A percentile compares a stretch with the other conserved stretches of the same genome.
Conservation (phyloP, 2,329 filamentous ascomycete genomes). For the Penicillium verrucosum region DNA sequence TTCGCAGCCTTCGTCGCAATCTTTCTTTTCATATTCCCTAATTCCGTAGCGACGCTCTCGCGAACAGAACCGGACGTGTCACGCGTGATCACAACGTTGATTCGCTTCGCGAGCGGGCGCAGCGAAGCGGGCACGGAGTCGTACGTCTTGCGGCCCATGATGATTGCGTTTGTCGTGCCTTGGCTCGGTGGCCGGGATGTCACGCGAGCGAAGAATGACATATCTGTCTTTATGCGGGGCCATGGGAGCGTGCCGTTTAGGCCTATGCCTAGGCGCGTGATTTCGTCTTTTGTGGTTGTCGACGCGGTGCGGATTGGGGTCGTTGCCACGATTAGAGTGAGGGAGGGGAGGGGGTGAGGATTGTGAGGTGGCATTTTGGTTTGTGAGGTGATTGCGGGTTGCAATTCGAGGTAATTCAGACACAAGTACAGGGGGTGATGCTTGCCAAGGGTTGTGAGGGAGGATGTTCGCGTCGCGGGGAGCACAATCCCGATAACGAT, state of each 20-base stretch:
- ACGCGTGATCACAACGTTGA: conserved; percentile 77
- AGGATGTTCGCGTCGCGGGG: conserved; percentile 1
- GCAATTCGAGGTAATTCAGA: not conserved
- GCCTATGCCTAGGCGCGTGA: conserved; percentile 84
- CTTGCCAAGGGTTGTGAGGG: not conserved
- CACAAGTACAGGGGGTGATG: not conserved
- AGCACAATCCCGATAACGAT: not conserved
- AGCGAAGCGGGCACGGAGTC: conserved; percentile 78
- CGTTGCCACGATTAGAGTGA: conserved; percentile 94
- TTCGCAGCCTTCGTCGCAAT: conserved; percentile 19
- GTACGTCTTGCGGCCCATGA: conserved; percentile 98
- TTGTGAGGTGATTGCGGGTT: not conserved
- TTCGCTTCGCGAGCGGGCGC: conserved; percentile 71
- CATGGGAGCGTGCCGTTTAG: conserved; percentile 76
- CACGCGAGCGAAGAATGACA: conserved; percentile 90
- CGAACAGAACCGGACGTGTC: conserved; percentile 31
- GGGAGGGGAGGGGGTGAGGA: conserved; percentile 44
- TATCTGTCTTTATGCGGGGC: conserved; percentile 83
- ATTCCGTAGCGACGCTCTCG: conserved; percentile 34
- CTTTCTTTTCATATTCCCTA: conserved; percentile 30
- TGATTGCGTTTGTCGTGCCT: conserved; percentile 63
- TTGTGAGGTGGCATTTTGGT: conserved; percentile 25
- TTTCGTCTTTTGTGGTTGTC: conserved; percentile 59
- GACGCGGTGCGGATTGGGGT: conserved; percentile 53
- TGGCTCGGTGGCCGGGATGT: conserved; percentile 60